phyloP scores from a whole-genome alignment of 2,329 filamentous ascomycete genomes.

The Pseudovirgaria hyperparasitica region DNA sequence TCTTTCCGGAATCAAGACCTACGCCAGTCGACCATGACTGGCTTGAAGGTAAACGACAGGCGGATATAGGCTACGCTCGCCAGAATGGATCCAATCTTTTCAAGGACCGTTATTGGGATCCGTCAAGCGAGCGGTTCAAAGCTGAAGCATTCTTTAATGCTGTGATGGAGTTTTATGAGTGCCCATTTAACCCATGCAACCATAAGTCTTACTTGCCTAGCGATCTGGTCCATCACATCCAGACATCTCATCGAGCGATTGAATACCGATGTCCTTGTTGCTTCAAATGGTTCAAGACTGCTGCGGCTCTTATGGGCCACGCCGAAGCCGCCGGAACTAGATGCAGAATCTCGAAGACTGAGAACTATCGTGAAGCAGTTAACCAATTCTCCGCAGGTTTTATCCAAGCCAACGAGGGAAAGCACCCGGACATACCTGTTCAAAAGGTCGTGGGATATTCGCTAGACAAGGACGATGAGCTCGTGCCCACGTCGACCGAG shows the following conservation, averaged over 20 bases:
- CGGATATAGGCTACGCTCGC: slow-evolving; percentile 15
- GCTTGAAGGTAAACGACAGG: slow-evolving; percentile 12
- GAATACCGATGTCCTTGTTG: slow-evolving; percentile 27
- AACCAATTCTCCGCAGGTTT: slow-evolving; percentile 32
- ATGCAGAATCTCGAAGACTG: slow-evolving; percentile 22
- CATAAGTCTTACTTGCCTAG: background rate
- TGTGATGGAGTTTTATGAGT: slow-evolving; percentile 35
- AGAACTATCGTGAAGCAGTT: slow-evolving; percentile 21
- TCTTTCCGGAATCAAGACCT: slow-evolving; percentile 24
- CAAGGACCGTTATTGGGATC: slow-evolving; percentile 34
- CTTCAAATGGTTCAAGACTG: slow-evolving; percentile 26
- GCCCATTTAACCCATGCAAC: slow-evolving; percentile 31
- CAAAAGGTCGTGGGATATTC: slow-evolving; percentile 9
- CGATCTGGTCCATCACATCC: slow-evolving; percentile 25
- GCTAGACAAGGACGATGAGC: slow-evolving; percentile 12
- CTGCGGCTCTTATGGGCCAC: slow-evolving; percentile 26
- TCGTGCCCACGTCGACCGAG: slow-evolving; percentile 13
- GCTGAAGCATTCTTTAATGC: slow-evolving; percentile 33
- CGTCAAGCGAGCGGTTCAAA: slow-evolving; percentile 35
- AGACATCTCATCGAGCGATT: slow-evolving; percentile 20
- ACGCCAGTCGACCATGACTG: slow-evolving; percentile 16
- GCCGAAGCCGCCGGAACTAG: slow-evolving; percentile 21
- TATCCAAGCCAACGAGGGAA: slow-evolving; percentile 17
- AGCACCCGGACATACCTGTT: slow-evolving; percentile 17
- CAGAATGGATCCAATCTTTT: slow-evolving; percentile 25